These are phyloP conservation scores for Beauveria scarabaeidicola DNA, from an alignment of 2,329 filamentous ascomycete species.

Conservation along the genomic window DNA sequence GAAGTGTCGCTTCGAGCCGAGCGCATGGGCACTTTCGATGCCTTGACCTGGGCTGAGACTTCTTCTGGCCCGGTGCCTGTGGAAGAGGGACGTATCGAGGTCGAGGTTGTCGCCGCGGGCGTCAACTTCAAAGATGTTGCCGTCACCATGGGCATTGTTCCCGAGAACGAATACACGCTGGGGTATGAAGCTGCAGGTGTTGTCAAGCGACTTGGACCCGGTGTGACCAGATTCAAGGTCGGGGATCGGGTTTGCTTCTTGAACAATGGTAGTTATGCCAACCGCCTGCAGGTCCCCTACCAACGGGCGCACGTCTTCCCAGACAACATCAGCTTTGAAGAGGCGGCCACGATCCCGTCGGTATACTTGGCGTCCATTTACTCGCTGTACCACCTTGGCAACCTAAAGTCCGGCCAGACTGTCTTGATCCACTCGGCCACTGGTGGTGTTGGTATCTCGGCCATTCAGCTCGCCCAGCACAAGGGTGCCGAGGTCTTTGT, in stretches of 20 bases:
- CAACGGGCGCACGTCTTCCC: constrained; percentile 21
- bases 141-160: constrained; percentile 14
- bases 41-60: constrained; percentile 13
- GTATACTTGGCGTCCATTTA: constrained; percentile 22
- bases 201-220: constrained; percentile 13
- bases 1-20: background rate
- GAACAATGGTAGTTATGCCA: background rate
- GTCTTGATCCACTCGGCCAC: constrained; percentile 27
- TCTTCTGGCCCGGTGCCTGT: constrained; percentile 9
- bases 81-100: constrained; percentile 12
- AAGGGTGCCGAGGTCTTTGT: constrained; percentile 21
- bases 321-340: constrained; percentile 24
- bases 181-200: constrained; percentile 17
- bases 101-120: constrained; percentile 8
- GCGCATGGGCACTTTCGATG: constrained; percentile 4
- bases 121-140: constrained; percentile 15
- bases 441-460: constrained; percentile 24
- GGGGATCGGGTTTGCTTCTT: constrained; percentile 16
- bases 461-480: constrained; percentile 20
- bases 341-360: constrained; percentile 25
- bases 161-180: constrained; percentile 7
- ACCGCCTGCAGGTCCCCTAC: background rate
- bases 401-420: constrained; percentile 24
- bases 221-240: background rate
- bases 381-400: constrained; percentile 14